Evolutionary conservation across 768 basidiomycete genomes (phyloP), one percentile per base, ranked within the genome.

Genomic region (Tremella yokohamensis): DNA sequence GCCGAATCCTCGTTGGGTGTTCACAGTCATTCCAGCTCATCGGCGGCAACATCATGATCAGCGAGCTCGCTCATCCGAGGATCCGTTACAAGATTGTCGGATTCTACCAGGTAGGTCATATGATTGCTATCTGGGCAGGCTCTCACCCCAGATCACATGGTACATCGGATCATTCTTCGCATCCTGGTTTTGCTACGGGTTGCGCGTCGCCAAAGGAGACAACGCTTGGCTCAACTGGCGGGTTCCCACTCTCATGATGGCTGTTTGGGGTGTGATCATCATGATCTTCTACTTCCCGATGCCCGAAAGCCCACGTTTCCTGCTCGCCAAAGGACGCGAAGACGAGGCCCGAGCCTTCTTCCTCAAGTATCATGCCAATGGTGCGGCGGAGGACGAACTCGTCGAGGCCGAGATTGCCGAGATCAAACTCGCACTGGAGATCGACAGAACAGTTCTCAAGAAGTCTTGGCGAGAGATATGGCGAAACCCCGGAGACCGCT

Each of bases 401-500:
- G 69, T 73, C 25, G 38, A 54, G 18, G 60, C 61, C 48, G 72
- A 76, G 50, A 56, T 72, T 53, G 52, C 57, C 39, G 72, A 73
- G 54, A 66, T 73, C 52, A 59, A 60, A 38, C 61, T 58, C 1
- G 61, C 57, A 0, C 57, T 74, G 48, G 64, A 66, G 29, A 38
- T 56, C 12, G 69, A 71, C 42, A 45, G 22, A 15, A 22, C 42
- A 8, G 25, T 60, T 40, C 52, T 24, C 48, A 53, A 40, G 34
- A 61, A 55, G 34, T 22, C 34, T 19, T 58, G 57, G 57, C 13
- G 39, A 20, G 34, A 37, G 29, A 12, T 63, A 26, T 24, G 47
- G 49, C 78, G 9, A 86, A 84, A 0, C 81, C 81, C 3, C 86
- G 87, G 84, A 29, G 84, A 82, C 67, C 81, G 87, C 3, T 84